Conservation (phyloP, 2,329 filamentous ascomycete genomes). For the Nemania bipapillata region DNA sequence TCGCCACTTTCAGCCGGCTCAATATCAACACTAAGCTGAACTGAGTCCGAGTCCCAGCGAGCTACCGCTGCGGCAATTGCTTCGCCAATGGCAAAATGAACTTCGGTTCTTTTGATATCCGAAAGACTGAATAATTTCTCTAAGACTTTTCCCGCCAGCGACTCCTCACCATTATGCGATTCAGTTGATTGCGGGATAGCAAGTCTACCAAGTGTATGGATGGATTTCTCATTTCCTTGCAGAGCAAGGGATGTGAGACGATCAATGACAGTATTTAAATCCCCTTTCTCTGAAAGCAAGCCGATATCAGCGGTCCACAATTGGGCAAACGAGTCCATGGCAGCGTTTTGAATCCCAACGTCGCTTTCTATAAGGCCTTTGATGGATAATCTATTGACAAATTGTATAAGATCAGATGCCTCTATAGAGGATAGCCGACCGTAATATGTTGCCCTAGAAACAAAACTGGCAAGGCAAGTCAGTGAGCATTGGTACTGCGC, state of each 20-base stretch:
- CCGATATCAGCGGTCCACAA: conserved; percentile 50
- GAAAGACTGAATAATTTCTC: conserved; percentile 78
- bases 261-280: conserved; percentile 71
- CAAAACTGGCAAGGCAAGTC: conserved; percentile 46
- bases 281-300: conserved; percentile 47
- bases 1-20: conserved; percentile 61
- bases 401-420: conserved; percentile 43
- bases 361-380: conserved; percentile 39
- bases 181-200: conserved; percentile 65
- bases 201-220: conserved; percentile 81
- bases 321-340: conserved; percentile 49
- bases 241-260: conserved; percentile 74
- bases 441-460: conserved; percentile 47
- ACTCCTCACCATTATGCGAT: conserved; percentile 51
- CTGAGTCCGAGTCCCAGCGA: conserved; percentile 84
- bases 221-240: conserved; percentile 77
- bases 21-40: conserved; percentile 80
- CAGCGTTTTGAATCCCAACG: conserved; percentile 44
- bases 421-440: conserved; percentile 38
- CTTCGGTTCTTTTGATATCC: conserved; percentile 84
- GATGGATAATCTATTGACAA: conserved; percentile 40
- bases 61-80: conserved; percentile 80
- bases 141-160: conserved; percentile 66
- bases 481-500: conserved; percentile 51
- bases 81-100: conserved; percentile 91